Base-by-base conservation (phyloP, 257 asterid species). In the Nicotiana undulata region DNA sequence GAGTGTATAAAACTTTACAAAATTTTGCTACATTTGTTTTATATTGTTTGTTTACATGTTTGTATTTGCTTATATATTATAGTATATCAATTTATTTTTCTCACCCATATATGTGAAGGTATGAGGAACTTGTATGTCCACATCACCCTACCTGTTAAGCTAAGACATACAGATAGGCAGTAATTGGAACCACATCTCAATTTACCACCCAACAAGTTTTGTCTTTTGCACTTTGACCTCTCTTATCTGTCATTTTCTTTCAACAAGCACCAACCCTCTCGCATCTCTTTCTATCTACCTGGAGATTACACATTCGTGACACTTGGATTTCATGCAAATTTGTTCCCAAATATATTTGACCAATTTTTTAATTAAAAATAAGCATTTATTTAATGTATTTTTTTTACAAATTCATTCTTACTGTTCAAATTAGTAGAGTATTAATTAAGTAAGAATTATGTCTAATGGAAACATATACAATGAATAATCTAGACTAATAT, bases 191-290 rank as follows among this genome's bases (percentile, higher is more conserved):
- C 82, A 82, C 85, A 65, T 13, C 49, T 65, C 75, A 66, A 55
- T 66, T 77, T 75, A 16, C 26, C 79, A 64, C 67, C 76, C 78
- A 77, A 66, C 31, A 64, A 26, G 60, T 49, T 40, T 46, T 79
- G 60, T 79, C 66, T 64, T 52, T 53, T 58, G 84, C 80, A 60
- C 80, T 76, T 84, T 84, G 82, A 81, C 82, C 56, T 76, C 84
- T 75, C 10, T 75, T 77, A 29, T 40, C 58, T 66, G 24, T 83
- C 51, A 22, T 37, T 59, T 58, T 26, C 76, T 28, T 70, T 63
- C 75, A 74, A 24, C 51, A 9, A 18, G 60, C 55, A 44, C 32
- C 16, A 51, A 44, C 68, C 72, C 56, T 64, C 37, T 16, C 76
- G 34, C 80, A 29, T 58, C 44, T 24, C 32, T 37, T 68, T 37